Base-by-base conservation (phyloP, 1,284 basidiomycete species). In the Trichosporon coremiiforme region DNA sequence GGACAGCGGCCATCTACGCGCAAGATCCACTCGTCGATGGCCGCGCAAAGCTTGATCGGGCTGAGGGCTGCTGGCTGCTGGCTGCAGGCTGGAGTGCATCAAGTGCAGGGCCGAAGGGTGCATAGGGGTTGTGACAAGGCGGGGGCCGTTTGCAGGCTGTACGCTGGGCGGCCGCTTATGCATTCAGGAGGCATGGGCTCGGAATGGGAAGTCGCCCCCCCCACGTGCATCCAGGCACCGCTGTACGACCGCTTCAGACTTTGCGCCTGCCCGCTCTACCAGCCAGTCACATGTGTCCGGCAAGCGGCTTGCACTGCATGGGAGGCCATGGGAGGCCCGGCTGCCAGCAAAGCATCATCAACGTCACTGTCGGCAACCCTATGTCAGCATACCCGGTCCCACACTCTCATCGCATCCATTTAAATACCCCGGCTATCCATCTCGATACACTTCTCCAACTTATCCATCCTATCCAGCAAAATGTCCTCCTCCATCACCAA, bases 401-500 rank as follows among this genome's bases (percentile, higher is more conserved):
- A 20, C 50, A 7, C 31, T 4, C 55, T 12, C 36, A 35, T 57
- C 53, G 35, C 50, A 57, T 41, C 64, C 57, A 33, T 7, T 33
- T 33, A 60, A 60, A 60, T 33, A 31, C 25, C 25, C 55, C 57
- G 57, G 53, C 8, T 35, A 53, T 66, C 60, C 20, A 15, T 25
- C n/a, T n/a, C n/a, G n/a, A n/a, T 15, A 25, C 62, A 33, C 38
- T 53, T 22, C 15, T 50, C 33, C 20, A 53, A n/a, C 31, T 36
- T 36, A 55, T 6, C 33, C 25, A 38, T 38, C 36, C 36, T 10
- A 38, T 7, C 10, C 36, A 38, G 25, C 57, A 29, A 25, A 53
- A 73, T 64, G 38, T 83, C 83, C 82, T 69, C 79, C n/a, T 79
- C 79, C 71, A 81, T 84, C 73, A 76, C 81, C 65, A 73, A 74